Percentiles rank a stretch among this genome's conserved stretches.
These are phyloP conservation scores for Dactylonectria macrodidyma DNA, from an alignment of 2,329 filamentous ascomycete genomes.

Conservation along the genomic window DNA sequence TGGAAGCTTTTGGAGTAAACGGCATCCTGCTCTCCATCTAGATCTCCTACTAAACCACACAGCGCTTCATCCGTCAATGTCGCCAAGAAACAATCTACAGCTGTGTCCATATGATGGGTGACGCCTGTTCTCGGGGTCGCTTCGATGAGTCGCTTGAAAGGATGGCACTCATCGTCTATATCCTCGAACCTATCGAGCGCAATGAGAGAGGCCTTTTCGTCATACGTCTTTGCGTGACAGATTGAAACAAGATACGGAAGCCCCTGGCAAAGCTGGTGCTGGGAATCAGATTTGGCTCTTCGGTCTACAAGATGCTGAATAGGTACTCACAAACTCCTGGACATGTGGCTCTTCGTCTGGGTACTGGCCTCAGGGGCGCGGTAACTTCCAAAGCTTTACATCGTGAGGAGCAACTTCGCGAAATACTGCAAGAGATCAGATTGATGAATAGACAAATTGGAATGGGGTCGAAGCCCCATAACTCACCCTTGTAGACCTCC, in stretches of 20 bases:
- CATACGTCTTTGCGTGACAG: neutral
- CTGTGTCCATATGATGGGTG: no score
- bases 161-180: neutral
- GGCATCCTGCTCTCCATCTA: neutral
- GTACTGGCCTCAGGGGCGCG: neutral
- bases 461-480: neutral
- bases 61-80: neutral
- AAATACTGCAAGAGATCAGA: neutral
- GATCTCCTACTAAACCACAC: neutral
- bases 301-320: neutral
- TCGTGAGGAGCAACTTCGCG: conserved; percentile 10
- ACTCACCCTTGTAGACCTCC: neutral
- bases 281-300: neutral
- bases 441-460: neutral
- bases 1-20: neutral
- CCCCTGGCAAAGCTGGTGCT: neutral
- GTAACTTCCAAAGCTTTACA: neutral
- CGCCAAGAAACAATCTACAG: neutral
- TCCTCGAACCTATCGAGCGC: neutral
- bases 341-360: neutral
- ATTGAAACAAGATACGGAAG: neutral
- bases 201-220: neutral
- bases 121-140: neutral
- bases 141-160: neutral
- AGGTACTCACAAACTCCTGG: neutral